Percentiles rank a stretch among this genome's conserved stretches.
These are phyloP conservation scores for Annulohypoxylon bovei DNA, from an alignment of 495 filamentous ascomycete genomes.

Conservation along the genomic window DNA sequence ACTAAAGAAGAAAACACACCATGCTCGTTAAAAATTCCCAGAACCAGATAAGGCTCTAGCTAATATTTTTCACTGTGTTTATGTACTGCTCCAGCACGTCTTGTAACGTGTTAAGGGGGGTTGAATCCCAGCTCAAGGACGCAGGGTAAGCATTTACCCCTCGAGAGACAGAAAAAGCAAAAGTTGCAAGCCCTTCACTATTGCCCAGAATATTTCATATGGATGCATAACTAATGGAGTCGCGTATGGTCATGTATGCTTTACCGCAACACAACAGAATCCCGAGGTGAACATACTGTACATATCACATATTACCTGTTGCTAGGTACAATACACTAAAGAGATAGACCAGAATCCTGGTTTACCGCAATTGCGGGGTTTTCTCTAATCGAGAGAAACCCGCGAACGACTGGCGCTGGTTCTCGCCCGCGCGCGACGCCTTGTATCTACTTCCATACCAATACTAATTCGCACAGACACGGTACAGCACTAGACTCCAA, in stretches of 20 bases:
- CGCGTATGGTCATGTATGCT: background rate
- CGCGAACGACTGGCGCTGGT: background rate
- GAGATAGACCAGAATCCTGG: background rate
- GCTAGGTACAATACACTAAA: slow-evolving; percentile 1
- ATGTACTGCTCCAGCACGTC: slow-evolving; percentile 1
- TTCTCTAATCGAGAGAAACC: slow-evolving; percentile 20
- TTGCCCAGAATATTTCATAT: slow-evolving; percentile 2
- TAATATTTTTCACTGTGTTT: slow-evolving; percentile 4
- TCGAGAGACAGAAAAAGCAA: slow-evolving; percentile 35
- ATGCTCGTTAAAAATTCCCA: slow-evolving; percentile 39
- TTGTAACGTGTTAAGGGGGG: slow-evolving; percentile 21
- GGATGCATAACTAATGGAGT: slow-evolving; percentile 19
- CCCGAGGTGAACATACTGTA: slow-evolving; percentile 20
- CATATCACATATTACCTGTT: background rate
- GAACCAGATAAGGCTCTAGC: slow-evolving; percentile 31
- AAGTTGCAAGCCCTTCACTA: slow-evolving; percentile 6
- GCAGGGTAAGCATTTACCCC: slow-evolving; percentile 24
- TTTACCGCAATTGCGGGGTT: slow-evolving; percentile 27
- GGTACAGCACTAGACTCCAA: slow-evolving; percentile 31
- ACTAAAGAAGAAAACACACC: background rate
- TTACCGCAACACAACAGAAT: slow-evolving; percentile 24
- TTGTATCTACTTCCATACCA: background rate
- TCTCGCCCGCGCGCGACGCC: slow-evolving; percentile 3
- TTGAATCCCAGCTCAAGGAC: slow-evolving; percentile 2
- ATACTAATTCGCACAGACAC: background rate